Evolutionary conservation across 129 eudicot genomes (phyloP).

Genomic region (Erigeron canadensis): DNA sequence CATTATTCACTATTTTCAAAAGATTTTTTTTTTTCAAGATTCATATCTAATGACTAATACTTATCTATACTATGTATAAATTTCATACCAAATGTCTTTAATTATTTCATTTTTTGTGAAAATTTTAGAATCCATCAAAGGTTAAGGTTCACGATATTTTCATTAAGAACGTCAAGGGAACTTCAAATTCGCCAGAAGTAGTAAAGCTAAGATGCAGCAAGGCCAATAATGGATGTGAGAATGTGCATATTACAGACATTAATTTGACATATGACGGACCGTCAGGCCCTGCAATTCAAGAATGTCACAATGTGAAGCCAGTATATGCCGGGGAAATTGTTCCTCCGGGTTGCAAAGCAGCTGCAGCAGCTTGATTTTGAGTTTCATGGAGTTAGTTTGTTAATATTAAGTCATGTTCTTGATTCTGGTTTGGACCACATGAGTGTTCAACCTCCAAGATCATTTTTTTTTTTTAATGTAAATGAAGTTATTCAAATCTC

Average conservation of each 20-base stretch:
- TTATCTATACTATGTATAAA: background rate
- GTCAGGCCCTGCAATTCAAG: slow-evolving; percentile 37
- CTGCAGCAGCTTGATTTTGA: slow-evolving; percentile 5
- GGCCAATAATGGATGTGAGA: slow-evolving; percentile 45
- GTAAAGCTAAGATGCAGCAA: slow-evolving; percentile 58
- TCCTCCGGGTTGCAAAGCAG: slow-evolving; percentile 29
- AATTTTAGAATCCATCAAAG: slow-evolving; percentile 42
- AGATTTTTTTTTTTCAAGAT: too few relatives aligned
- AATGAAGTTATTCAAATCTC: slow-evolving; percentile 5
- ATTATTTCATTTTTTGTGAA: background rate
- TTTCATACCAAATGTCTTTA: background rate
- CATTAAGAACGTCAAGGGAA: slow-evolving; percentile 50
- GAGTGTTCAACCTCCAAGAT: slow-evolving; percentile 2
- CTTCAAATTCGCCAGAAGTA: slow-evolving; percentile 33
- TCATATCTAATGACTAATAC: too few relatives aligned
- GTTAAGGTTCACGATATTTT: slow-evolving; percentile 51
- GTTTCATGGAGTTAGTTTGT: background rate
- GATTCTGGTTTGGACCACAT: background rate
- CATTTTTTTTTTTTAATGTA: slow-evolving; percentile 22
- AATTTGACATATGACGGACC: slow-evolving; percentile 43
- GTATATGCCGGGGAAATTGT: slow-evolving; percentile 33
- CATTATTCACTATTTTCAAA: background rate
- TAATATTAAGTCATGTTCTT: slow-evolving; percentile 4
- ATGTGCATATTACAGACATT: slow-evolving; percentile 48
- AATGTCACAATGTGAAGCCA: slow-evolving; percentile 49